A percentile compares a stretch with the other conserved stretches of the same genome.
phyloP scores from a whole-genome alignment of 345 rosid genomes.

The Eucalyptus pumila region DNA sequence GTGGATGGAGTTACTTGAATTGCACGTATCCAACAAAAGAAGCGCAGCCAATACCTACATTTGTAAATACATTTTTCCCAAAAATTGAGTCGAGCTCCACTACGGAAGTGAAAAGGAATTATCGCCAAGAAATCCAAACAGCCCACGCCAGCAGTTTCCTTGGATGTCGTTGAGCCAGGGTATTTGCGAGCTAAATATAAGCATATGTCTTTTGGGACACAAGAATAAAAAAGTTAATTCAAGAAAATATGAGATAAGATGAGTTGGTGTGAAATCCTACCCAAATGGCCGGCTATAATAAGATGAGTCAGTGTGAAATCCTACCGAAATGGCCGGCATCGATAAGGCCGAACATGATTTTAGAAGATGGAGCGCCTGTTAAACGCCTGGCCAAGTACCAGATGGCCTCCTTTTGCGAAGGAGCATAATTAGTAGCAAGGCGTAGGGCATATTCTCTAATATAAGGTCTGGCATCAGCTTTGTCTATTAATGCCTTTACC shows the following conservation, averaged over 20 bases:
- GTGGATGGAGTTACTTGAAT: not conserved
- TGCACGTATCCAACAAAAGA: not conserved
- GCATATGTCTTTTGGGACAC: not conserved
- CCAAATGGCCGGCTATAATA: not conserved
- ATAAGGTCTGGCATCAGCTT: too few relatives aligned
- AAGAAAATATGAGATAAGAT: not conserved
- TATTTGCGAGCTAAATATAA: not conserved
- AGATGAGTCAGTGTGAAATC: too few relatives aligned
- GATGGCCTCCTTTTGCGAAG: too few relatives aligned
- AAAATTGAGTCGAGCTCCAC: not conserved
- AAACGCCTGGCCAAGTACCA: too few relatives aligned
- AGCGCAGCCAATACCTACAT: not conserved
- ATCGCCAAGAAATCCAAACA: too few relatives aligned
- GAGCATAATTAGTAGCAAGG: too few relatives aligned
- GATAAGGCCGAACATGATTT: rapidly evolving
- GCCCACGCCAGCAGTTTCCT: too few relatives aligned
- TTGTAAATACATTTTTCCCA: not conserved
- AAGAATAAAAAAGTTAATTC: not conserved
- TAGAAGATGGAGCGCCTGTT: too few relatives aligned
- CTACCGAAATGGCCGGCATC: too few relatives aligned
- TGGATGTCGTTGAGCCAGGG: rapidly evolving
- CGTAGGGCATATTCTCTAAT: too few relatives aligned
- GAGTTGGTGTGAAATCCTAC: not conserved
- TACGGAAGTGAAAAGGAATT: not conserved
- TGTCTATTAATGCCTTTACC: not conserved